Base-by-base conservation (phyloP, 768 basidiomycete species). In the Strobilomyces echinocephalus region DNA sequence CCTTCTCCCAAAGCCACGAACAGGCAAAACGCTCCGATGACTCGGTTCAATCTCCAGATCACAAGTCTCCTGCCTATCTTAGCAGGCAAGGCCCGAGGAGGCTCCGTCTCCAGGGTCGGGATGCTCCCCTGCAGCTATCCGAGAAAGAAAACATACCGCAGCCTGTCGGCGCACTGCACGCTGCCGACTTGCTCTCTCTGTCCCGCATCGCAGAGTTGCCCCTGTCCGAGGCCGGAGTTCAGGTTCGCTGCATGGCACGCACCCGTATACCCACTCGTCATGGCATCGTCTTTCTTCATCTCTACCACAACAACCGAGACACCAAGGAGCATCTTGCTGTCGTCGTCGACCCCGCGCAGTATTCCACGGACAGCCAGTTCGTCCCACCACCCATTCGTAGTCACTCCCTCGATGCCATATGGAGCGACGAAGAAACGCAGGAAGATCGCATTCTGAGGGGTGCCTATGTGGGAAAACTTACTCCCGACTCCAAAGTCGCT, bases 251-350 rank as follows among this genome's bases (percentile, higher is more conserved):
- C 70, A 91, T 95, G 84, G 97, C 93, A 12, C 88, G 97, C 52
- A 97, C 97, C 4, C 88, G 97, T 52, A 91, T 98, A 68, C 97
- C 97, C 39, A 99, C 97, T 0, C 91, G 91, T 0, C 91, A 98
- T 62, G 95, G 95, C 6, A 85, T 90, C 12, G 83, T 87, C 16
- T 97, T 97, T 73, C 78, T 98, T 10, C 93, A 98, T 63, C 74
- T 98, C 50, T 98, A 98, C 73, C 91, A 93, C 70, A 98, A 97
- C 68, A 89, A 86, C 62, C 82, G 79, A 49, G 97, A 98, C 73
- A 75, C 68, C 67, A 98, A 98, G 70, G 97, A 99, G 65, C 97
- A 99, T 67, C 81, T 99, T 16, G 95, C 95, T 1, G 83, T 99
- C 54, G 94, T 99, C 56, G 80, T 95, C 49, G 97, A 98, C 69